Evolutionary conservation across 768 basidiomycete genomes (phyloP), one percentile per base, ranked within the genome.

Genomic region (Atractiella rhizophila): DNA sequence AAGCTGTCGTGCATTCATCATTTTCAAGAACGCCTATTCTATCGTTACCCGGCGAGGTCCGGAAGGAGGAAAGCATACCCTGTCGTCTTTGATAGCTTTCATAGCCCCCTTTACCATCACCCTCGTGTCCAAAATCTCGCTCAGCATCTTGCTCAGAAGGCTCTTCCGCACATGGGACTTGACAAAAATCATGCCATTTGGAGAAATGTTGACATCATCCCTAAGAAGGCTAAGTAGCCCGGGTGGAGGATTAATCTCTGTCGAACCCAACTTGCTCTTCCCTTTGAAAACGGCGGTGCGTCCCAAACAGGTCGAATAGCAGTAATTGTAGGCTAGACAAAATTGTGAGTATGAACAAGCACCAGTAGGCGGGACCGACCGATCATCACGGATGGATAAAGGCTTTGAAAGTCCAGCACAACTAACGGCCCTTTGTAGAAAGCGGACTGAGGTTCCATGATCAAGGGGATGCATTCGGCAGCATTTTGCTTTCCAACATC

Each of bases 341-440:
- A 5, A 25, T 15, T 15, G 7, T 3, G 30, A 20, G 5, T 0
- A 18, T 38, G 38, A 56, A 61, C 36, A 61, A 63, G 57, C 83
- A 83, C 57, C 96, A 96, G 61, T 98, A 86, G 5, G 85, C 88
- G n/a, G n/a, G n/a, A n/a, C n/a, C n/a, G n/a, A n/a, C n/a, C n/a
- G 50, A 96, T 88, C 88, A 96, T 96, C 45, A 94, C 65, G 0
- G 85, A 91, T 0, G 91, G 91, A 56, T 98, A 98, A 20, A 98
- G 66, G 2, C 78, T 83, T 52, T 91, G 82, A 56, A 96, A 98
- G 57, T 98, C 91, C 41, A 98, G 65, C 1, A 98, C 86, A 27
- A 94, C 62, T 11, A 98, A 65, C 4, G 91, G 91, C 49, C 77
- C 77, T 30, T 72, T 77, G 59, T 94, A 98, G 54, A 83, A 88